phyloP scores from a whole-genome alignment of 129 eudicot genomes.

The Flaveria brownii region DNA sequence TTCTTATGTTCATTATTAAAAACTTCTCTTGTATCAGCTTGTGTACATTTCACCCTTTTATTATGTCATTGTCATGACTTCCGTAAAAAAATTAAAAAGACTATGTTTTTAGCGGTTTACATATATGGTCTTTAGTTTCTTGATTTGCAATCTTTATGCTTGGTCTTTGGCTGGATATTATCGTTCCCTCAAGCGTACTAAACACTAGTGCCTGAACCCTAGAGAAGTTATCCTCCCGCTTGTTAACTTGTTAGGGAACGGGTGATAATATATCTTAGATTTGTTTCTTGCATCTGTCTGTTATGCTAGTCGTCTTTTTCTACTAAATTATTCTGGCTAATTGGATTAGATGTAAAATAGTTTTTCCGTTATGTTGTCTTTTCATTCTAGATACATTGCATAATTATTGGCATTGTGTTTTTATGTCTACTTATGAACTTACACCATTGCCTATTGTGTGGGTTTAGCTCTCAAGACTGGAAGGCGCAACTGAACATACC shows the following conservation, averaged over 20 bases:
- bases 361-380: neutral
- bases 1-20: no score
- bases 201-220: no score
- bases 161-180: no score
- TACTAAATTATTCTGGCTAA: neutral
- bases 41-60: no score
- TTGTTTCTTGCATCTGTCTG: slow-evolving; percentile 4
- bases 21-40: no score
- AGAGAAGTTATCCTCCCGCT: neutral
- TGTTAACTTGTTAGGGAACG: neutral
- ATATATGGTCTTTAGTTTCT: no score
- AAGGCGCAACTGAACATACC: slow-evolving; percentile 55
- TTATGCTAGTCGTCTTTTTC: slow-evolving; percentile 8
- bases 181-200: no score
- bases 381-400: slow-evolving; percentile 13
- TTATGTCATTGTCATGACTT: no score
- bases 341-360: neutral
- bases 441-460: neutral
- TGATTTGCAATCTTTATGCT: no score
- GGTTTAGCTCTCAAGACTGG: slow-evolving; percentile 65
- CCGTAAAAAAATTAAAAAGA: no score
- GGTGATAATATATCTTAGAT: neutral
- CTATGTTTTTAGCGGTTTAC: no score
- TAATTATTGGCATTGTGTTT: neutral
- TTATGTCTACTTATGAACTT: slow-evolving; percentile 13